Conservation (phyloP, 2,329 filamentous ascomycete genomes). For the Aspergillus luchuensis region DNA sequence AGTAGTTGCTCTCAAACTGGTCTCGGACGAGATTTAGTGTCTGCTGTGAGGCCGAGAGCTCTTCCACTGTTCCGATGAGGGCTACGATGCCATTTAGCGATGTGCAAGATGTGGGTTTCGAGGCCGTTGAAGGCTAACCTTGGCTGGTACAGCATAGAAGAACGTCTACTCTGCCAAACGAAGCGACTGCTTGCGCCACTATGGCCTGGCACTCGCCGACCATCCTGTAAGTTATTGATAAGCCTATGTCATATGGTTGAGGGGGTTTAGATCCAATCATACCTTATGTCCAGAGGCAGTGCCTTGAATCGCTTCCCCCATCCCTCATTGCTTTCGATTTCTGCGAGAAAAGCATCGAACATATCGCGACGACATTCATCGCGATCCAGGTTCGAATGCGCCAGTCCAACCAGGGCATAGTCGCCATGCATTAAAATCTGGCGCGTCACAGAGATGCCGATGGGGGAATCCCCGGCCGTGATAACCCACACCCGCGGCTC, state of each 20-base stretch:
- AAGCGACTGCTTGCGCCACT: conserved; percentile 79
- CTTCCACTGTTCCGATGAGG: conserved; percentile 87
- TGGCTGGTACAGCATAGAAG: conserved; percentile 87
- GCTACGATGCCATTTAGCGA: conserved; percentile 51
- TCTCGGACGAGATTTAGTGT: conserved; percentile 80
- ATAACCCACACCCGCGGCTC: conserved; percentile 88
- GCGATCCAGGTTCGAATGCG: conserved; percentile 73
- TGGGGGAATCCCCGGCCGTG: conserved; percentile 80
- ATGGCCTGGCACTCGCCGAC: conserved; percentile 78
- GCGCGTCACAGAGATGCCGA: conserved; percentile 78
- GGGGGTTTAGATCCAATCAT: conserved; percentile 16
- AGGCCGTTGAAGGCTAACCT: conserved; percentile 53
- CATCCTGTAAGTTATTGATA: conserved; percentile 42
- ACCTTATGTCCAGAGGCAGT: conserved; percentile 61
- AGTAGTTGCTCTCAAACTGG: conserved; percentile 94
- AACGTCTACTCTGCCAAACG: conserved; percentile 87
- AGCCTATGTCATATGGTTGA: conserved; percentile 13
- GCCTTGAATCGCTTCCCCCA: conserved; percentile 77
- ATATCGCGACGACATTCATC: conserved; percentile 74
- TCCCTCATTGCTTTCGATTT: conserved; percentile 61
- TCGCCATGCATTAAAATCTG: conserved; percentile 88
- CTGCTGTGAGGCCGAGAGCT: conserved; percentile 71
- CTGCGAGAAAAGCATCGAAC: conserved; percentile 75
- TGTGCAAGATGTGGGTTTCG: not conserved
- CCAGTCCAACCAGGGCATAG: conserved; percentile 81